Evolutionary conservation across 2,329 filamentous ascomycete genomes (phyloP), one percentile per base, ranked within the genome.

Genomic region (Alternaria sp.): DNA sequence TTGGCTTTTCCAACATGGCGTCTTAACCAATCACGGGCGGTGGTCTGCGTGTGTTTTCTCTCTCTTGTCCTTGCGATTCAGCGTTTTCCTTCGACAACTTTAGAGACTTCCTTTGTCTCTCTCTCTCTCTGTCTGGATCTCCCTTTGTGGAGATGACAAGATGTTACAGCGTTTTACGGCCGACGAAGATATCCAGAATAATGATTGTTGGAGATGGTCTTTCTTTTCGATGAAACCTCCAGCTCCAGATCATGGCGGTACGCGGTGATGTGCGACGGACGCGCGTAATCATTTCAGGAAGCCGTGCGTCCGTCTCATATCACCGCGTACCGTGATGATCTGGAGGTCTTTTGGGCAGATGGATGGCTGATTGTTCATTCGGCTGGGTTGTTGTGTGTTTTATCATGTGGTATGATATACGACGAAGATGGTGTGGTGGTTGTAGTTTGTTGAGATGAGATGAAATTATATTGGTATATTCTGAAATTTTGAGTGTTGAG

Each of bases 41-140:
- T 54, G 65, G 69, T 60, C 49, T 69, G 54, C 70, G 66, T 63
- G 53, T 63, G 45, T 58, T 63, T 61, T 18, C 2, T 33, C 2
- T n/a, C 33, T 41, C 37, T 41, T 41, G 12, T 51, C 49, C 49
- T 41, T 70, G 71, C 72, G 69, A 67, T 72, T 74, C 49, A 78
- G 76, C 75, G 71, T 73, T 75, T 75, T 63, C 66, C 67, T 65
- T 67, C 46, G 51, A 60, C 56, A 56, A 61, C 21, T 37, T 56
- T 62, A 56, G 60, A 74, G 64, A 71, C 2, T 37, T 18, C 33
- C 8, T 37, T 56, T 53, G 54, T 61, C 64, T 63, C 25, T n/a
- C 54, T 12, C 3, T 5, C 2, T n/a, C 59, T 51, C 58, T 33
- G 1, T 37, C 14, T 5, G 3, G 14, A 3, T 33, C 30, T 61